Conservation (phyloP, 805 yeast species). For the Zygotorulaspora danielsina region DNA sequence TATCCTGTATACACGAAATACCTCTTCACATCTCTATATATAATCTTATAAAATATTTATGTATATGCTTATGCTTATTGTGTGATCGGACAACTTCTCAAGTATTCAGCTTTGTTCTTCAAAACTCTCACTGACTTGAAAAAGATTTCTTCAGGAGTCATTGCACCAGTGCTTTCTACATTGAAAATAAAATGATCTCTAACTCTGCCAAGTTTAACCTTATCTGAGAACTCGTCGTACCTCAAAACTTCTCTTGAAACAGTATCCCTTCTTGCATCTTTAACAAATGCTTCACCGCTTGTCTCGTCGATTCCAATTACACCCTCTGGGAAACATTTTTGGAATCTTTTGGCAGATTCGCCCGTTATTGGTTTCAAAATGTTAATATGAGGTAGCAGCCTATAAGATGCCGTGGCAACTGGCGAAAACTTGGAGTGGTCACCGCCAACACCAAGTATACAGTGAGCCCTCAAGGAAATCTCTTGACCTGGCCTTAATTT, state of each 20-base stretch:
- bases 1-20: slow-evolving; percentile 1
- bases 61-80: slow-evolving; percentile 36
- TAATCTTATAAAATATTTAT: slow-evolving; percentile 1
- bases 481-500: slow-evolving; percentile 97
- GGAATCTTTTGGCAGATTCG: slow-evolving; percentile 69
- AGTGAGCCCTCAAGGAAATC: slow-evolving; percentile 83
- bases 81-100: slow-evolving; percentile 73
- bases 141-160: slow-evolving; percentile 95
- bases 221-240: slow-evolving; percentile 84
- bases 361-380: slow-evolving; percentile 73
- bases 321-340: slow-evolving; percentile 89
- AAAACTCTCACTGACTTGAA: slow-evolving; percentile 82
- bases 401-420: slow-evolving; percentile 92
- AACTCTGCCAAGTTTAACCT: slow-evolving; percentile 84
- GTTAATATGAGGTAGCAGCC: slow-evolving; percentile 83
- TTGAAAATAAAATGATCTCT: slow-evolving; percentile 93
- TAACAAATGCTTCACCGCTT: slow-evolving; percentile 66
- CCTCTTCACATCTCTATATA: slow-evolving; percentile 1
- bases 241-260: slow-evolving; percentile 95
- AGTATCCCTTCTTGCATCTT: slow-evolving; percentile 91
- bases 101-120: slow-evolving; percentile 76
- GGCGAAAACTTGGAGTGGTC: slow-evolving; percentile 99
- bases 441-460: slow-evolving; percentile 83
- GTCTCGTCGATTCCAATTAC: slow-evolving; percentile 70
- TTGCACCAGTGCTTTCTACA: slow-evolving; percentile 93